Evolutionary conservation across 2,329 filamentous ascomycete species (phyloP), one percentile per base, ranked within the genome.

Genomic region (Didymella pomorum): DNA sequence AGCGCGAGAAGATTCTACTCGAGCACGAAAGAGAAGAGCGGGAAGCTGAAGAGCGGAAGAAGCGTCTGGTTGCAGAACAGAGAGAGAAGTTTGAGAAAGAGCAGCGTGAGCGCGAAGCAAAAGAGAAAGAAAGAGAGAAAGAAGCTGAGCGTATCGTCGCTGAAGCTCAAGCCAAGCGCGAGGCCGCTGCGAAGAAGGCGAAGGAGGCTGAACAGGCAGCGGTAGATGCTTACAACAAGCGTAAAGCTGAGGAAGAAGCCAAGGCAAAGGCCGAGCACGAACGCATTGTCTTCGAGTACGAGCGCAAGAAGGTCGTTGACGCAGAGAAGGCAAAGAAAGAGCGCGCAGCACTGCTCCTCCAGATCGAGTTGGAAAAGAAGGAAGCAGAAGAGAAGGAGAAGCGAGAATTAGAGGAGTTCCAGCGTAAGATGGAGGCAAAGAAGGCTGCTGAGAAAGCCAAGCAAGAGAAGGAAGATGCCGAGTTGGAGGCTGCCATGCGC

Each of bases 401-500:
- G 62, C 74, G 76, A 58, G 77, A 81, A 60, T 74, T 71, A 35
- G 76, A 81, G 25, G 77, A 73, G 25, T 75, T 80, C 49, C 52
- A 76, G 28, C 68, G 67, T 23, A 77, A 78, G 67, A 76, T 79
- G 61, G 77, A 76, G 55, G 75, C 75, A 23, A 78, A 76, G 56
- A 71, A 78, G 49, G 78, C 78, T 58, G 73, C 76, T 41, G 78
- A 76, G 46, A 77, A 80, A 62, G 68, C 64, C n/a, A 73, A 73
- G 61, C 76, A 76, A 54, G 74, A 78, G 52, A 71, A 70, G 62
- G 68, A 73, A 55, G 75, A 81, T 50, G 75, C 76, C 54, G 73
- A 77, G 54, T 66, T 82, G n/a, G 79, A 82, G 47, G 73, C 75
- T 16, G 71, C 75, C 33, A 81, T 83, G 80, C 76, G 77, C 56